Base-by-base conservation (phyloP, 495 filamentous ascomycete species). In the Neurospora africana region DNA sequence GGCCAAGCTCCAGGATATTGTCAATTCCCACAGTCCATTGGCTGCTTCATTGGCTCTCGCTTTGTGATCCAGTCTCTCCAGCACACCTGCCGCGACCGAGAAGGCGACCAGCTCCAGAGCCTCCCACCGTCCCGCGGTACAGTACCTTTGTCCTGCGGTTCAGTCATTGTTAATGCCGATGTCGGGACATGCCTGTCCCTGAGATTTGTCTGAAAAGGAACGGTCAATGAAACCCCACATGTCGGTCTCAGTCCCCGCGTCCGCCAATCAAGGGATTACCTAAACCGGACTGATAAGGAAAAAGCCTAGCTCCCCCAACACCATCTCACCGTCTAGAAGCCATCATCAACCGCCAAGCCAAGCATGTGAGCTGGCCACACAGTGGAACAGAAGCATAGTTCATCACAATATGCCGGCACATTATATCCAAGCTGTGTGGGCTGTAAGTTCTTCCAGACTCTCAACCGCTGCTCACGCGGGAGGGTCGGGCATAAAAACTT, bases 211-310 rank as follows among this genome's bases (percentile, higher is more conserved):
- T 58, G 27, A 61, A 61, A 61, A 61, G 8, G 21, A 30, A 43
- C 41, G 67, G 71, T 44, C 71, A 68, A 72, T 72, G 71, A 53
- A 68, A 68, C 65, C 38, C 47, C 19, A 27, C 38, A 33, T 35
- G 53, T 39, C 41, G 38, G 43, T 70, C 38, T 39, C n/a, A 72
- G 68, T 70, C 53, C 70, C 44, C 21, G 30, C 70, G 30, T 19
- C 65, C 61, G 17, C 11, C 43, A 47, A 37, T 40, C 27, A 15
- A 38, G 37, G 67, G 47, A 79, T 80, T 81, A 79, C 73, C 76
- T 79, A 80, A 78, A 77, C 58, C 73, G 69, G 75, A 27, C 75
- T 77, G 79, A 80, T 80, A 80, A 80, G 76, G 41, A 67, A 5
- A 58, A 53, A 15, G 44, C 43, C 43, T 47, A 21, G 43, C 43